Conservation (phyloP, 148 eudicot species). For the Nepenthes mirabilis region DNA sequence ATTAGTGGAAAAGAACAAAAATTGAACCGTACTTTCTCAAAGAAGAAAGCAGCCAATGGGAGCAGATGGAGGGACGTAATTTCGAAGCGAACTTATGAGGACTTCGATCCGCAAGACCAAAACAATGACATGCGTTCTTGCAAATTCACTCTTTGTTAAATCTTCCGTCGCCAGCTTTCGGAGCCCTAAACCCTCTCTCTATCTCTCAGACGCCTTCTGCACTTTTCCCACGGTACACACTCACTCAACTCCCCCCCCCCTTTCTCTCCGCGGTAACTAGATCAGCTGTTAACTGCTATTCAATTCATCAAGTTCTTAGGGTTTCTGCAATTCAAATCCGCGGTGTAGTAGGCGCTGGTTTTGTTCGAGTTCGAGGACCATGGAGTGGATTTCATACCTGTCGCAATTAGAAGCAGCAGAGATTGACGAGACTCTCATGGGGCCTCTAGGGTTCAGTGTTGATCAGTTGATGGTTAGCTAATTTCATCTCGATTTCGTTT, state of each 20-base stretch:
- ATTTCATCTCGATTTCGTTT: background rate
- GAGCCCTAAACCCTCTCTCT: slow-evolving; percentile 9
- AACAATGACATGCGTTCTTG: slow-evolving; percentile 34
- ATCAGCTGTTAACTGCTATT: background rate
- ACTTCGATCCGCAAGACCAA: slow-evolving; percentile 25
- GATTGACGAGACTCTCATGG: slow-evolving; percentile 79
- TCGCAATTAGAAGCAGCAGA: slow-evolving; percentile 76
- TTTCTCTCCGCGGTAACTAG: background rate
- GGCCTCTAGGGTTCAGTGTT: slow-evolving; percentile 85
- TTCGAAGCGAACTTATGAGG: slow-evolving; percentile 7
- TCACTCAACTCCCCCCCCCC: background rate
- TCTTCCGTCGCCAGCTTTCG: slow-evolving; percentile 8
- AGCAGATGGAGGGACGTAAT: too few relatives aligned
- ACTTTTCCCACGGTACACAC: too few relatives aligned
- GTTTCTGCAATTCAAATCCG: slow-evolving; percentile 22
- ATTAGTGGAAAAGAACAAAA: too few relatives aligned
- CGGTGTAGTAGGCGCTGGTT: slow-evolving; percentile 22
- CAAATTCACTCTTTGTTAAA: slow-evolving; percentile 12
- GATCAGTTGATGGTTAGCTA: slow-evolving; percentile 71
- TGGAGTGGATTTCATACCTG: slow-evolving; percentile 50
- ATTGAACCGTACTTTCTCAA: too few relatives aligned
- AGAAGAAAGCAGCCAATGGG: too few relatives aligned
- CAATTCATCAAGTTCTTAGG: slow-evolving; percentile 22
- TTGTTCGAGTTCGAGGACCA: slow-evolving; percentile 10
- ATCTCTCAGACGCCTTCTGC: slow-evolving; percentile 1